Percentiles rank a stretch among this genome's conserved stretches.
phyloP scores from a whole-genome alignment of 2,329 filamentous ascomycete genomes.

The Curvularia sp. region DNA sequence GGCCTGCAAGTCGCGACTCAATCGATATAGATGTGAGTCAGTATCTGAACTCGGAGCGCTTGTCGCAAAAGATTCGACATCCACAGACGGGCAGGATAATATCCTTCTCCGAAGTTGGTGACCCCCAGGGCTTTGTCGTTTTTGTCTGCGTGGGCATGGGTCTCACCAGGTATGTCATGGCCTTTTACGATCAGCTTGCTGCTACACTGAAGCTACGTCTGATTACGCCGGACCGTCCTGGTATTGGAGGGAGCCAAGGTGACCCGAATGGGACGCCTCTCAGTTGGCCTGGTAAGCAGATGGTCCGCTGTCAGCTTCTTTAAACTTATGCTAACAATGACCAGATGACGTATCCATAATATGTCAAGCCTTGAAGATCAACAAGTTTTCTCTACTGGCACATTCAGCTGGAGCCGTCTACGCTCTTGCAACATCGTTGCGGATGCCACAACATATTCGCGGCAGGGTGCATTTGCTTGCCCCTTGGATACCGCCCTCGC shows the following conservation, averaged over 20 bases:
- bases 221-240: slow-evolving; percentile 92
- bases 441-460: slow-evolving; percentile 94
- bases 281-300: slow-evolving; percentile 82
- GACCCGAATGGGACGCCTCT: slow-evolving; percentile 87
- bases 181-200: slow-evolving; percentile 96
- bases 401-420: slow-evolving; percentile 99
- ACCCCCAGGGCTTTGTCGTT: slow-evolving; percentile 87
- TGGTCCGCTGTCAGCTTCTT: slow-evolving; percentile 28
- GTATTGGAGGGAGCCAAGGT: slow-evolving; percentile 88
- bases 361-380: slow-evolving; percentile 89
- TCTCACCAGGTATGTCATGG: slow-evolving; percentile 90
- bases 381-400: slow-evolving; percentile 93
- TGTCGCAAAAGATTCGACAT: slow-evolving; percentile 88
- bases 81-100: slow-evolving; percentile 86
- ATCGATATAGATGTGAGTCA: slow-evolving; percentile 86
- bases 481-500: slow-evolving; percentile 91
- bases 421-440: slow-evolving; percentile 89
- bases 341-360: slow-evolving; percentile 87
- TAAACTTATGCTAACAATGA: slow-evolving; percentile 47
- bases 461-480: slow-evolving; percentile 93
- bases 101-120: slow-evolving; percentile 95
- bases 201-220: slow-evolving; percentile 85
- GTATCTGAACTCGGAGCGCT: slow-evolving; percentile 80
- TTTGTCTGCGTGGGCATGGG: slow-evolving; percentile 99
- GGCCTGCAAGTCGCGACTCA: slow-evolving; percentile 81